phyloP scores from a whole-genome alignment of 164 flowering plant species.

The Chimonanthus praecox region DNA sequence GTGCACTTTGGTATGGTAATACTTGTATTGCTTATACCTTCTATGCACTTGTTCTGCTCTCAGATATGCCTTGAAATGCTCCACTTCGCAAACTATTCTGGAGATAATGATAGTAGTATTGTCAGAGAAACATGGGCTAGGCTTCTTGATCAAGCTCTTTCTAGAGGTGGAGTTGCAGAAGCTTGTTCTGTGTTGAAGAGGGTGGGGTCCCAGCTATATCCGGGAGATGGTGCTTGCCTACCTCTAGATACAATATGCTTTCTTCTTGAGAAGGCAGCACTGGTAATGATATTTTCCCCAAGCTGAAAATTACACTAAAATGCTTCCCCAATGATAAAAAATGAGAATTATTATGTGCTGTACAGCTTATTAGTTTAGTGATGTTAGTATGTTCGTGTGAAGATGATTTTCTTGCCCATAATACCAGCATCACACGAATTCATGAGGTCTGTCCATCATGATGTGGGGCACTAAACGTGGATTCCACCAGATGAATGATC shows the following conservation, averaged over 20 bases:
- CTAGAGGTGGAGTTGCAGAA: slow-evolving; percentile 89
- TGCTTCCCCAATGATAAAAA: too few species aligned
- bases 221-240: slow-evolving; percentile 85
- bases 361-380: too few species aligned
- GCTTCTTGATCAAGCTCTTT: slow-evolving; percentile 89
- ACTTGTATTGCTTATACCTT: not conserved
- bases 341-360: too few species aligned
- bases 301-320: too few species aligned
- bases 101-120: slow-evolving; percentile 82
- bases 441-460: too few species aligned
- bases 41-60: slow-evolving; percentile 10
- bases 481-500: too few species aligned
- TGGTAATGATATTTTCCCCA: slow-evolving; percentile 39
- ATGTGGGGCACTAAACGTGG: too few species aligned
- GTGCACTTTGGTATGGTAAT: not conserved
- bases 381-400: too few species aligned
- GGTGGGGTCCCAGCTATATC: slow-evolving; percentile 78
- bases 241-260: slow-evolving; percentile 88
- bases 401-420: too few species aligned
- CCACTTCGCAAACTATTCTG: slow-evolving; percentile 90
- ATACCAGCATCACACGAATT: too few species aligned
- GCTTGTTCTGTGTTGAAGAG: slow-evolving; percentile 90
- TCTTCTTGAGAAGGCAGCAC: slow-evolving; percentile 93
- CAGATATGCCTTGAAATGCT: slow-evolving; percentile 94
- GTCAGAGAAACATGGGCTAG: slow-evolving; percentile 96